These are phyloP conservation scores for Neurospora sp. DNA, from an alignment of 495 filamentous ascomycete species.

Conservation along the genomic window DNA sequence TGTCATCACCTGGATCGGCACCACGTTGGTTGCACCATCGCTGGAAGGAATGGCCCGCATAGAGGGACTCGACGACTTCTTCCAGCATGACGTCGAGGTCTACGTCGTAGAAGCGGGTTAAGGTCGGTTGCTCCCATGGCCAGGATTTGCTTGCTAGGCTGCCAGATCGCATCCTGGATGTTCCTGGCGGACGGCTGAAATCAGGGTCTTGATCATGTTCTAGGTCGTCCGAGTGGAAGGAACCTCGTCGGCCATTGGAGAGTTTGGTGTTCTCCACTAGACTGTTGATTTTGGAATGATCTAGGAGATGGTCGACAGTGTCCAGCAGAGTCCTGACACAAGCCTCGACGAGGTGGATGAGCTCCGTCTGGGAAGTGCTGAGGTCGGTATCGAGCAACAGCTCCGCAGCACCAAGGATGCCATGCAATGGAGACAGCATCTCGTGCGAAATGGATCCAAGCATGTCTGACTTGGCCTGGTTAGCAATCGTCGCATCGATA, in stretches of 20 bases:
- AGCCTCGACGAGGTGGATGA: slow-evolving; percentile 62
- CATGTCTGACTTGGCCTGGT: slow-evolving; percentile 54
- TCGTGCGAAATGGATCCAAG: slow-evolving; percentile 70
- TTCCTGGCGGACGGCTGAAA: neutral
- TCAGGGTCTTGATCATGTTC: neutral
- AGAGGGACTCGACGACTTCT: slow-evolving; percentile 41
- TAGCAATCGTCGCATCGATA: slow-evolving; percentile 31
- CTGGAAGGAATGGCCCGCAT: neutral
- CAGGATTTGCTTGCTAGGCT: neutral
- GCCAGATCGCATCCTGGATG: neutral
- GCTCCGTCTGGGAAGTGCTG: slow-evolving; percentile 45
- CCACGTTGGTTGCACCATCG: slow-evolving; percentile 7
- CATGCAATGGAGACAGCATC: slow-evolving; percentile 66
- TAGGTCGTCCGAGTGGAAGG: neutral
- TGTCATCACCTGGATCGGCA: slow-evolving; percentile 4
- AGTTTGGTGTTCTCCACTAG: neutral
- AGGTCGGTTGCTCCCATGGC: neutral
- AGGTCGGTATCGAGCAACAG: slow-evolving; percentile 50
- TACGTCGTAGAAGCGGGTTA: slow-evolving; percentile 2
- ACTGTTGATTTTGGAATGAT: slow-evolving; percentile 4
- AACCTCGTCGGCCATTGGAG: neutral
- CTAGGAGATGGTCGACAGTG: slow-evolving; percentile 53
- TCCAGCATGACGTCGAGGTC: slow-evolving; percentile 42
- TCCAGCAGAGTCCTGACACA: slow-evolving; percentile 70
- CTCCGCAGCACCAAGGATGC: slow-evolving; percentile 62